phyloP scores from a whole-genome alignment of 768 basidiomycete species.

The Termitomyces sp. region DNA sequence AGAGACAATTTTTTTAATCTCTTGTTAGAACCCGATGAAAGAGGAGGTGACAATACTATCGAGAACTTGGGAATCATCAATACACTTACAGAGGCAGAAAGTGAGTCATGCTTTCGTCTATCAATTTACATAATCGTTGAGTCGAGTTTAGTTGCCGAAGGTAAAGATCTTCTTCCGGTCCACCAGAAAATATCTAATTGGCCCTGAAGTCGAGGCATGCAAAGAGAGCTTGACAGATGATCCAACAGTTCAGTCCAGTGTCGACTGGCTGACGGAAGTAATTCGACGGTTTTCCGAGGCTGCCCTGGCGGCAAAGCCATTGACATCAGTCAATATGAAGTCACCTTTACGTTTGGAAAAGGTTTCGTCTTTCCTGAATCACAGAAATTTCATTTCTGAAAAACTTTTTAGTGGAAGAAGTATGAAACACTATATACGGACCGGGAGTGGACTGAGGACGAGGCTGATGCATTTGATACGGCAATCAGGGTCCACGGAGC shows the following conservation, averaged over 20 bases:
- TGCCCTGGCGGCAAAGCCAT: constrained; percentile 47
- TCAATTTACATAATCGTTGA: constrained; percentile 20
- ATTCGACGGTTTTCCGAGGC: constrained; percentile 70
- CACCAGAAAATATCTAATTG: neutral
- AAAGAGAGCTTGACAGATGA: constrained; percentile 52
- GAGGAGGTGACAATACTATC: constrained; percentile 66
- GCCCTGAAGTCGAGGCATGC: constrained; percentile 57
- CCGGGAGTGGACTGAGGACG: constrained; percentile 64
- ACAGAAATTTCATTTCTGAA: neutral
- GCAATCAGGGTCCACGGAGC: constrained; percentile 69
- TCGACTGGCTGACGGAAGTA: constrained; percentile 83
- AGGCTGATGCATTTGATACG: constrained; percentile 72
- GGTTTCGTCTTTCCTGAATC: constrained; percentile 31
- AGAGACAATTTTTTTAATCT: neutral
- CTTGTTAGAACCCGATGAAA: constrained; percentile 51
- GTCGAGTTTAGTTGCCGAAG: constrained; percentile 43
- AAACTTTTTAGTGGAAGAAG: constrained; percentile 63
- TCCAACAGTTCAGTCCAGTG: constrained; percentile 45
- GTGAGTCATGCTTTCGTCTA: constrained; percentile 35
- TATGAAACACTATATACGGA: constrained; percentile 61
- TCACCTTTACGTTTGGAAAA: constrained; percentile 53
- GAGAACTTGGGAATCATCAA: constrained; percentile 67
- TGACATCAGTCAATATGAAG: constrained; percentile 63
- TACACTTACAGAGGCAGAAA: constrained; percentile 60
- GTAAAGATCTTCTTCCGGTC: constrained; percentile 27